These are phyloP conservation scores for Nicotiana benthamiana DNA, from an alignment of 257 asterid species.

Conservation along the genomic window DNA sequence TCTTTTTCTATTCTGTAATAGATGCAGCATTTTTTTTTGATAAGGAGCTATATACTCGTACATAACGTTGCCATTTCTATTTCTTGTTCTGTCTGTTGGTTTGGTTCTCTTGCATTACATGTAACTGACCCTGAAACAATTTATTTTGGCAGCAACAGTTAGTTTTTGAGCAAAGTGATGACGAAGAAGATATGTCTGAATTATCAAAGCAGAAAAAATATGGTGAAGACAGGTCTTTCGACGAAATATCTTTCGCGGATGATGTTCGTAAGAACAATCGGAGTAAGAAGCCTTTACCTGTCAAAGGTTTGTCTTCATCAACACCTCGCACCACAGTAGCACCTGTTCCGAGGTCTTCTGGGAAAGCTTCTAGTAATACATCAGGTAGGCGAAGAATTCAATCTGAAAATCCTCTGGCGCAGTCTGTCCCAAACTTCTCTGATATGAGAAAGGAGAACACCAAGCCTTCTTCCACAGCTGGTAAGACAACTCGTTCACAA, in stretches of 20 bases:
- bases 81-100: slow-evolving; percentile 17
- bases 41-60: slow-evolving; percentile 14
- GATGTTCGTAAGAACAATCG: slow-evolving; percentile 35
- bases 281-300: slow-evolving; percentile 48
- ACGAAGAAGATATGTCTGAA: slow-evolving; percentile 50
- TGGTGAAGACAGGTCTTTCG: slow-evolving; percentile 35
- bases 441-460: slow-evolving; percentile 77
- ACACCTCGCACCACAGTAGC: slow-evolving; percentile 53
- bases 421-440: slow-evolving; percentile 85
- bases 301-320: slow-evolving; percentile 43
- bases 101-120: slow-evolving; percentile 25
- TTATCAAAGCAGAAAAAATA: slow-evolving; percentile 31
- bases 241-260: slow-evolving; percentile 37
- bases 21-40: no score
- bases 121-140: slow-evolving; percentile 34
- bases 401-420: slow-evolving; percentile 75
- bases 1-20: slow-evolving; percentile 20
- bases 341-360: slow-evolving; percentile 48
- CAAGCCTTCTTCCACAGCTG: slow-evolving; percentile 52
- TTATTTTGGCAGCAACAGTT: slow-evolving; percentile 60
- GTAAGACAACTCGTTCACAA: slow-evolving; percentile 52
- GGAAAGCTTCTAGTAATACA: slow-evolving; percentile 37
- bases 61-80: slow-evolving; percentile 2
- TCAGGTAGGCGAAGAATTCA: slow-evolving; percentile 60
- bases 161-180: slow-evolving; percentile 66